These are phyloP conservation scores for Artemisia argyi DNA, from an alignment of 129 eudicot species.

Conservation along the genomic window DNA sequence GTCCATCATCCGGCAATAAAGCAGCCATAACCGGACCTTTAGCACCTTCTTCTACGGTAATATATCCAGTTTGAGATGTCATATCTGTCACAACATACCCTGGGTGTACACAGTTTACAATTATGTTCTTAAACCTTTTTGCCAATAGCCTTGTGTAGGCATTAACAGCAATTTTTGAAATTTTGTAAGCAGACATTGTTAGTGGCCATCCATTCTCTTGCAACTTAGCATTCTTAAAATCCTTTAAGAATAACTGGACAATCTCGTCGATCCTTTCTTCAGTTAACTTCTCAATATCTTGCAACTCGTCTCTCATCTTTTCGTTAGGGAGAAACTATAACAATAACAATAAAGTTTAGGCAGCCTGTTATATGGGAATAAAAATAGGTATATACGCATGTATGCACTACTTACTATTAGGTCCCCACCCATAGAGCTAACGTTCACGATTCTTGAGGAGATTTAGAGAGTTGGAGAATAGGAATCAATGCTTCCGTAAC, in stretches of 20 bases:
- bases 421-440: too few relatives aligned
- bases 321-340: too few relatives aligned
- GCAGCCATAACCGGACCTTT: constrained; percentile 15
- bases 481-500: too few relatives aligned
- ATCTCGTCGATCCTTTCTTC: constrained; percentile 6
- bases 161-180: constrained; percentile 12
- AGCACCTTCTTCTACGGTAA: constrained; percentile 7
- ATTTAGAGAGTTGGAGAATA: too few relatives aligned
- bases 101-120: background rate
- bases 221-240: constrained; percentile 3
- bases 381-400: too few relatives aligned
- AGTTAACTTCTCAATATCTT: background rate
- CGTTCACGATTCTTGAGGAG: too few relatives aligned
- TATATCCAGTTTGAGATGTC: background rate
- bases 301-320: background rate
- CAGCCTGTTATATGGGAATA: too few relatives aligned
- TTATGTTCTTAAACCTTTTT: background rate
- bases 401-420: too few relatives aligned
- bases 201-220: constrained; percentile 14
- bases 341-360: too few relatives aligned
- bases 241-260: constrained; percentile 1
- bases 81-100: background rate
- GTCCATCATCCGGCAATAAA: constrained; percentile 15
- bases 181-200: background rate
- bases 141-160: constrained; percentile 15